A percentile compares a stretch with the other conserved stretches of the same genome.
These are phyloP conservation scores for Geotrichum restrictum DNA, from an alignment of 1,139 yeast genomes.

Conservation along the genomic window DNA sequence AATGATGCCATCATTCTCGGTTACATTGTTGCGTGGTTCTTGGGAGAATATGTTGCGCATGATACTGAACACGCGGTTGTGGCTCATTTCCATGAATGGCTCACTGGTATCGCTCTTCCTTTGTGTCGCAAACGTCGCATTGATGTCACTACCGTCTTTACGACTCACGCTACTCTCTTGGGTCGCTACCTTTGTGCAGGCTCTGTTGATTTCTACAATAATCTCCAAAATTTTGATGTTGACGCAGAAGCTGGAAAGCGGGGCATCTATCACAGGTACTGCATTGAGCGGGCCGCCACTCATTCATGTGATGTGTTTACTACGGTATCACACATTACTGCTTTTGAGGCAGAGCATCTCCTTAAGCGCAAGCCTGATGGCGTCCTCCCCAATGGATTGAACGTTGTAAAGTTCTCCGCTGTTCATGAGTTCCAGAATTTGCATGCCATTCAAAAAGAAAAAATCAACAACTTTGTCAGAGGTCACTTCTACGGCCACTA, in stretches of 20 bases:
- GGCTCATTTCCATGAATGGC: slow-evolving; percentile 96
- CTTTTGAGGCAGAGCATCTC: slow-evolving; percentile 88
- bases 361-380: slow-evolving; percentile 96
- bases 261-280: slow-evolving; percentile 94
- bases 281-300: slow-evolving; percentile 94
- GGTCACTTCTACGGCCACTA: slow-evolving; percentile 97
- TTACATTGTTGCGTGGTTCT: slow-evolving; percentile 92
- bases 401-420: slow-evolving; percentile 93
- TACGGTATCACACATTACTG: slow-evolving; percentile 94
- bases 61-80: slow-evolving; percentile 85
- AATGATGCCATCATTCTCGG: slow-evolving; percentile 91
- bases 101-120: slow-evolving; percentile 94
- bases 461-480: slow-evolving; percentile 87
- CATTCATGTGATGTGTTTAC: slow-evolving; percentile 98
- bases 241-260: slow-evolving; percentile 97
- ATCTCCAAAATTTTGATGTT: slow-evolving; percentile 83
- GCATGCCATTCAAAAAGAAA: slow-evolving; percentile 86
- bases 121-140: slow-evolving; percentile 85
- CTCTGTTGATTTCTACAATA: slow-evolving; percentile 89
- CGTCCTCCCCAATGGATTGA: slow-evolving; percentile 91
- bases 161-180: slow-evolving; percentile 93
- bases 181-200: slow-evolving; percentile 97
- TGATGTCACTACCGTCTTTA: slow-evolving; percentile 91
- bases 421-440: slow-evolving; percentile 96
- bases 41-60: slow-evolving; percentile 88